phyloP scores from a whole-genome alignment of 768 basidiomycete species.

The Pisolithus tinctorius region DNA sequence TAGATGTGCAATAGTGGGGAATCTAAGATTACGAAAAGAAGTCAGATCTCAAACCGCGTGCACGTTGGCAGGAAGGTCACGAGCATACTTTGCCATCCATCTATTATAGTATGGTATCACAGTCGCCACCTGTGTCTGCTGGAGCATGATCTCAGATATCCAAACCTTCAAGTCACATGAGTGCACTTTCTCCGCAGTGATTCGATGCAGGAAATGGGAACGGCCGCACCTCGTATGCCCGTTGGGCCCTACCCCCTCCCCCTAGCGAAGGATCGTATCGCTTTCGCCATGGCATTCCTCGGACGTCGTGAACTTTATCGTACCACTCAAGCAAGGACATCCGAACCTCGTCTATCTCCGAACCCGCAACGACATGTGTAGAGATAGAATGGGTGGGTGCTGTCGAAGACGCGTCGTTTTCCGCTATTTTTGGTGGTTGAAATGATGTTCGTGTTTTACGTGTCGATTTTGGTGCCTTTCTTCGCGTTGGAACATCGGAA shows the following conservation, averaged over 20 bases:
- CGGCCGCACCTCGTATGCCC: slow-evolving; percentile 82
- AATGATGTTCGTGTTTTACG: slow-evolving; percentile 11
- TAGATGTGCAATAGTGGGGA: slow-evolving; percentile 74
- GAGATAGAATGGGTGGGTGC: slow-evolving; percentile 35
- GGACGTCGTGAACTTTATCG: slow-evolving; percentile 49
- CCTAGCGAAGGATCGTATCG: slow-evolving; percentile 49
- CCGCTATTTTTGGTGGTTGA: slow-evolving; percentile 2
- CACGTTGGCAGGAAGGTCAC: background rate
- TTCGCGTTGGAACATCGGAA: slow-evolving; percentile 6
- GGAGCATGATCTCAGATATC: slow-evolving; percentile 92
- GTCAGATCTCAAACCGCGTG: too few relatives aligned
- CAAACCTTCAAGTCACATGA: slow-evolving; percentile 49
- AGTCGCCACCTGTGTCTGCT: slow-evolving; percentile 90
- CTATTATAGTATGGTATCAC: slow-evolving; percentile 91
- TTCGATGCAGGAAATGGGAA: background rate
- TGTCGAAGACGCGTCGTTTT: background rate
- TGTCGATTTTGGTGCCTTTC: slow-evolving; percentile 2
- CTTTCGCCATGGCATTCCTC: slow-evolving; percentile 94
- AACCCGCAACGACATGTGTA: slow-evolving; percentile 39
- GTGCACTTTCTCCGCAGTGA: background rate
- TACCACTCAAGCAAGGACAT: slow-evolving; percentile 65
- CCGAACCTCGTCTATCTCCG: slow-evolving; percentile 33
- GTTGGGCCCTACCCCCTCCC: slow-evolving; percentile 61
- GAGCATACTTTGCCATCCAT: slow-evolving; percentile 74
- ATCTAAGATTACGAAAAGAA: slow-evolving; percentile 35